Percentiles rank a stretch among this genome's conserved stretches.
Conservation (phyloP, 2,329 filamentous ascomycete species). For the Bimuria novae-zelandiae region DNA sequence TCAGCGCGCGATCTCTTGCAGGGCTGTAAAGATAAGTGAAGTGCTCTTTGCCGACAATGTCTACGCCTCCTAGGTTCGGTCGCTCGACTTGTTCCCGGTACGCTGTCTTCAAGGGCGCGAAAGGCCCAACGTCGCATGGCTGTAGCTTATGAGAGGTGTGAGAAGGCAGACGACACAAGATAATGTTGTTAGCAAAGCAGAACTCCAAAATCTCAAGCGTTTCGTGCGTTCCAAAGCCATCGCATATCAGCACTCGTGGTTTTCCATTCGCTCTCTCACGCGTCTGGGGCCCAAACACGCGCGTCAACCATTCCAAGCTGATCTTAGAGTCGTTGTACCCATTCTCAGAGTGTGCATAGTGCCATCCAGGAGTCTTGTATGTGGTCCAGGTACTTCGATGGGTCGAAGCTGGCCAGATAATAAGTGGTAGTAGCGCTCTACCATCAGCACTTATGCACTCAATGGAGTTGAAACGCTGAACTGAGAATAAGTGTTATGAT, state of each 20-base stretch:
- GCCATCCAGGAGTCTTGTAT: slow-evolving; percentile 18
- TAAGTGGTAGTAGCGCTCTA: slow-evolving; percentile 18
- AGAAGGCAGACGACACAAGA: neutral
- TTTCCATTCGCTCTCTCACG: slow-evolving; percentile 30
- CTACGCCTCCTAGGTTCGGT: neutral
- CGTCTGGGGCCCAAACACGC: slow-evolving; percentile 42
- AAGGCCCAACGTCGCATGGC: neutral
- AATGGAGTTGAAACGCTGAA: too few relatives aligned
- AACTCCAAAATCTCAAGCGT: slow-evolving; percentile 28
- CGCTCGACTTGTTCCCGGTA: neutral
- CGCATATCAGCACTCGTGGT: slow-evolving; percentile 10
- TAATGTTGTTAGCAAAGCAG: neutral
- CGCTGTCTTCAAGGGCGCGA: neutral
- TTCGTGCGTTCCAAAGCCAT: slow-evolving; percentile 30
- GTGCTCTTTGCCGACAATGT: neutral
- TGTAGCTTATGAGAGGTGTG: neutral
- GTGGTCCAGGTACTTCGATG: slow-evolving; percentile 9
- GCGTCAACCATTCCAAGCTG: slow-evolving; percentile 39
- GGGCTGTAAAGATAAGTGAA: neutral
- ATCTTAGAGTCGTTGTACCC: slow-evolving; percentile 33
- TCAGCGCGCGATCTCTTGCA: neutral
- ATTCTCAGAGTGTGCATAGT: slow-evolving; percentile 7
- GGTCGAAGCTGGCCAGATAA: slow-evolving; percentile 16
- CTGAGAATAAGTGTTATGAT: too few relatives aligned
- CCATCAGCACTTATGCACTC: slow-evolving; percentile 16